Percentiles rank a stretch among this genome's conserved stretches.
These are phyloP conservation scores for Kwoniella sp. DNA, from an alignment of 768 basidiomycete species.

Conservation along the genomic window DNA sequence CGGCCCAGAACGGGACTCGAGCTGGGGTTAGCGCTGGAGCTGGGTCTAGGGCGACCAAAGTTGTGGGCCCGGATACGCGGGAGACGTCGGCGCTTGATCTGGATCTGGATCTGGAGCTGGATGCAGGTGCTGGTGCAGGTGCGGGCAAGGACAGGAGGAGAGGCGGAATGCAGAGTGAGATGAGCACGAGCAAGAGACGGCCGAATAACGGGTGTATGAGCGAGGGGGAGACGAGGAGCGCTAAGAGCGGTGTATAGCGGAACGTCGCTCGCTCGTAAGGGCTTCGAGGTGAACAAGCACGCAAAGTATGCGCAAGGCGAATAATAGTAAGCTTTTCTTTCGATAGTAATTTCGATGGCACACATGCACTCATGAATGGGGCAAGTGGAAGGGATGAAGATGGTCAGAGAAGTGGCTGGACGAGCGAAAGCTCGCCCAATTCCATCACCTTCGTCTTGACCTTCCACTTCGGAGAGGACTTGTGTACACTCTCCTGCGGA, in stretches of 20 bases:
- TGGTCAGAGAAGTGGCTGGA: too few species aligned
- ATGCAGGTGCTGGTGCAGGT: neutral
- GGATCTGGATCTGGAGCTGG: neutral
- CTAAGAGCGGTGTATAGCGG: conserved; percentile 92
- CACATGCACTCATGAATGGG: too few species aligned
- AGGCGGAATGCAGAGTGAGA: conserved; percentile 70
- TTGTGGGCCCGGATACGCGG: too few species aligned
- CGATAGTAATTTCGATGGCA: too few species aligned
- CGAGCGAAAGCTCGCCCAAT: too few species aligned
- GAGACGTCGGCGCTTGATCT: too few species aligned
- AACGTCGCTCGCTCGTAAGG: conserved; percentile 92
- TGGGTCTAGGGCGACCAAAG: too few species aligned
- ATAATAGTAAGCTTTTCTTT: too few species aligned
- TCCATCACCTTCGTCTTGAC: too few species aligned
- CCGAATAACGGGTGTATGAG: conserved; percentile 83
- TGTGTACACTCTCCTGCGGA: neutral
- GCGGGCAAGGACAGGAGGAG: conserved; percentile 33
- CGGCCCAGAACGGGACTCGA: conserved; percentile 29
- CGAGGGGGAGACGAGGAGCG: conserved; percentile 79
- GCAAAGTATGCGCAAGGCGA: neutral
- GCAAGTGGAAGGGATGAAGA: too few species aligned
- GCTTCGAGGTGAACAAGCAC: conserved; percentile 57
- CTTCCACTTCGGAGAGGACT: too few species aligned
- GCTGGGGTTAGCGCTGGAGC: neutral
- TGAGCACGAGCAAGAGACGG: conserved; percentile 81